Base-by-base conservation (phyloP, 306 rosid genomes). In the Quercus berberidifolia region DNA sequence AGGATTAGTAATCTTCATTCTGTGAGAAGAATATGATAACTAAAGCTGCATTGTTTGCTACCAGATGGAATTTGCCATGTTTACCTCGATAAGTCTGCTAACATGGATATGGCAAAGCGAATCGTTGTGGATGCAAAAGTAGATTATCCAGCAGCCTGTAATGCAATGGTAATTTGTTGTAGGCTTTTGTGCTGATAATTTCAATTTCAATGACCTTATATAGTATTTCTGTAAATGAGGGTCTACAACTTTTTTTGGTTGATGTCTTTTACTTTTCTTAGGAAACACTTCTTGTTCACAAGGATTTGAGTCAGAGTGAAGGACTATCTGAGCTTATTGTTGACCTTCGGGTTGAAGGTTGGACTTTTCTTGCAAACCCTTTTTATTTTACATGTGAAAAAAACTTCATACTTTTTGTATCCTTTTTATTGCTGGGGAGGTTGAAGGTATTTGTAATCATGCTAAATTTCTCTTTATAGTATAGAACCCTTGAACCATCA, bases 51-150 rank as follows among this genome's bases (percentile, higher is more conserved):
- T 83, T 83, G 18, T 78, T 82, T 76, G n/a, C 71, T 67, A 73
- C 79, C 90, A 95, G 99, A 95, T 83, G 99, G 99, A 87, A 91
- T 95, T 69, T 95, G 99, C 90, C 99, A 96, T 76, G 92, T 93
- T 78, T 96, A 89, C 74, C 80, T 93, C 70, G 99, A 96, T 78
- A 96, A 96, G 83, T 96, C 96, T 90, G 99, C 98, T 55, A 81
- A 96, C 79, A 74, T 88, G 90, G 93, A 90, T 78, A 87, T 91
- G 93, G 96, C 97, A 57, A 87, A 81, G 87, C 85, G 49, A 82
- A 91, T 96, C 80, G 93, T 89, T 69, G 73, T 90, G 73, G 99
- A 96, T 89, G 98, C 97, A 65, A 96, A 96, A 88, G 4, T 88
- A 76, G 99, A 96, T 87, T 96, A 96, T 85, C 99, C 99, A 76